Evolutionary conservation across 202 grass and related monocot genomes (phyloP), one percentile per base, ranked within the genome.

Genomic region (Brachypodium distachyon): DNA sequence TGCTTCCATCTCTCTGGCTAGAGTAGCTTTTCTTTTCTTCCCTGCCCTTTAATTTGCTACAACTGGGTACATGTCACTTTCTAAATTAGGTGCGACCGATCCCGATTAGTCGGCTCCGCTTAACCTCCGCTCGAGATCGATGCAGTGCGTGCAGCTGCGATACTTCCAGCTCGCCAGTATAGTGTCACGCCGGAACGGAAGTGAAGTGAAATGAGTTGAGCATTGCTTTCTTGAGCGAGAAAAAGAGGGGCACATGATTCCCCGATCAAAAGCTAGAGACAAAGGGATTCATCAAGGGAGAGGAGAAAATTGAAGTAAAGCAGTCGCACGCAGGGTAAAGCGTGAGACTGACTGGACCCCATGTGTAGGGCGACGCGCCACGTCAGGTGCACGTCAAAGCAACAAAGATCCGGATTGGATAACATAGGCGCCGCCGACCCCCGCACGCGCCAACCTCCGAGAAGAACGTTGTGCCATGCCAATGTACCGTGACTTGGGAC

Each of bases 11-110:
- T 39, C 13, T 81, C 1, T 19, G 17, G 1, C 13, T 6, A n/a
- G n/a, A n/a, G n/a, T n/a, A n/a, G n/a, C 18, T 23, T 19, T 27
- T 48, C 42, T 61, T 9, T 21, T 29, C 37, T 4, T 22, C 12
- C 1, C 49, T 16, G 13, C 0, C 28, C 1, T 26, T 32, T 59
- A 43, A 16, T 48, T 37, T 17, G 19, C 26, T 61, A 18, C 70
- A 68, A 61, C 52, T 51, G 79, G 57, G 53, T 22, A 36, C 66
- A 11, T 32, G 85, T 70, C 85, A 4, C 65, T 69, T 37, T 69
- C 69, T 46, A 48, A 29, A 75, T 79, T 78, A 61, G 68, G 79
- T 18, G 57, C n/a, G 57, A 16, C 39, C 47, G 5, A 56, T 67
- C 23, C 36, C 19, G 36, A 46, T 37, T 26, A 64, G 19, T 44